Evolutionary conservation across 83 land plant species (phyloP).

Genomic region (Thuja plicata): DNA sequence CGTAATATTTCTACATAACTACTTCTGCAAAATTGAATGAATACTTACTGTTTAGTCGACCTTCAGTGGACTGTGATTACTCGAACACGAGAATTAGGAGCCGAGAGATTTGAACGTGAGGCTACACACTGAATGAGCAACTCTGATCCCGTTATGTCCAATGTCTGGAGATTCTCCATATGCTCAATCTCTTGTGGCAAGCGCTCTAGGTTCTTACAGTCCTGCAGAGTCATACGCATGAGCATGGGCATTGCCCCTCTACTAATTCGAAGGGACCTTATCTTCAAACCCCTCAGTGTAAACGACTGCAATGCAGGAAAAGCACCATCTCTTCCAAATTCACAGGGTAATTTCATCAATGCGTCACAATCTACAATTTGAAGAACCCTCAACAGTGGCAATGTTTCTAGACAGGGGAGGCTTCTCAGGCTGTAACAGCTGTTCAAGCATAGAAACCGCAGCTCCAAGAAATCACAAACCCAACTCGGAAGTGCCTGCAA

Average conservation of each 20-base stretch:
- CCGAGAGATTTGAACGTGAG: neutral
- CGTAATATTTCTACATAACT: no score
- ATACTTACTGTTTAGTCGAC: no score
- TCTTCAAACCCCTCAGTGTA: neutral
- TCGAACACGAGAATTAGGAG: neutral
- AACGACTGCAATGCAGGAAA: conserved; percentile 3
- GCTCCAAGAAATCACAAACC: neutral
- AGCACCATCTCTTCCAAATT: neutral
- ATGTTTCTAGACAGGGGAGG: neutral
- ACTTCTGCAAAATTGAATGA: no score
- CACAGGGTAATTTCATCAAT: neutral
- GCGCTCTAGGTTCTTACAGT: neutral
- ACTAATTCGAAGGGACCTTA: neutral
- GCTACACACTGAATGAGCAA: neutral
- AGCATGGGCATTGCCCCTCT: neutral
- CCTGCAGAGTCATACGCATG: neutral
- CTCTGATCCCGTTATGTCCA: neutral
- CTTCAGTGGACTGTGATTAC: no score
- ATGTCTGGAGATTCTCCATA: neutral
- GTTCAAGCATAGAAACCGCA: neutral
- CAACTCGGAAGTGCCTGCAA: neutral
- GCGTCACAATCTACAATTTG: neutral
- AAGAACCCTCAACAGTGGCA: neutral
- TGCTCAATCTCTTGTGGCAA: neutral
- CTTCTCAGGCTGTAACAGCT: neutral